Conservation (phyloP, 495 filamentous ascomycete genomes). For the Trichoderma reesei region DNA sequence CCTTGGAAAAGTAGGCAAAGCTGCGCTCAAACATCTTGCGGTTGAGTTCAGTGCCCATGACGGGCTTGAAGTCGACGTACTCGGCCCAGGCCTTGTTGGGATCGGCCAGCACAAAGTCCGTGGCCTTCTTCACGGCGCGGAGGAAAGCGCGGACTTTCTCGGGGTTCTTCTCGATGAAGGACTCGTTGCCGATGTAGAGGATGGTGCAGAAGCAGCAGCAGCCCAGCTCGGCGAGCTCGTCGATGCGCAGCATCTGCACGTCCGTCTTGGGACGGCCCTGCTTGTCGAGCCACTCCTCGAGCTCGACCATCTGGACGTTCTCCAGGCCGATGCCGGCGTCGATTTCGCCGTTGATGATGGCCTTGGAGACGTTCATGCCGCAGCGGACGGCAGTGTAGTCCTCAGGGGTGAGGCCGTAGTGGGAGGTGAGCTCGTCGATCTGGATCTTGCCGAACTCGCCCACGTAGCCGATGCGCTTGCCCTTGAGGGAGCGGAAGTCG, state of each 20-base stretch:
- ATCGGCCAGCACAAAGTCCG: slow-evolving; percentile 52
- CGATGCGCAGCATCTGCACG: slow-evolving; percentile 66
- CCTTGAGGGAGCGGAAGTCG: slow-evolving; percentile 54
- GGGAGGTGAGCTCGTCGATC: slow-evolving; percentile 62
- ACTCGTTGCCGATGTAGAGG: slow-evolving; percentile 58
- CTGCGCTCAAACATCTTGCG: slow-evolving; percentile 65
- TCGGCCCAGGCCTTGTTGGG: slow-evolving; percentile 49
- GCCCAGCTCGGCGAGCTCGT: slow-evolving; percentile 59
- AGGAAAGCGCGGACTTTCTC: slow-evolving; percentile 53
- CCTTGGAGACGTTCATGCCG: slow-evolving; percentile 36
- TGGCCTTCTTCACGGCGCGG: slow-evolving; percentile 57
- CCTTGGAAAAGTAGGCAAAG: slow-evolving; percentile 59
- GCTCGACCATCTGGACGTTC: slow-evolving; percentile 66
- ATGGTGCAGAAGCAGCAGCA: slow-evolving; percentile 72
- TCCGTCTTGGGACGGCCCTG: slow-evolving; percentile 49
- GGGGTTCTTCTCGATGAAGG: slow-evolving; percentile 49
- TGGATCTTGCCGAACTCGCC: slow-evolving; percentile 70
- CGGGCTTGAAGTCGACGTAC: slow-evolving; percentile 58
- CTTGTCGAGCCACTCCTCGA: slow-evolving; percentile 55
- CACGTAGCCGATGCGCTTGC: slow-evolving; percentile 63
- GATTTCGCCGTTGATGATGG: slow-evolving; percentile 55
- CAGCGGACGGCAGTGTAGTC: slow-evolving; percentile 61
- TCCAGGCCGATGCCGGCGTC: slow-evolving; percentile 63
- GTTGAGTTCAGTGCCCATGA: slow-evolving; percentile 55
- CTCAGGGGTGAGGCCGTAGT: slow-evolving; percentile 58